Conservation (phyloP, 1,284 basidiomycete species). For the Cutaneotrichosporon sp. region DNA sequence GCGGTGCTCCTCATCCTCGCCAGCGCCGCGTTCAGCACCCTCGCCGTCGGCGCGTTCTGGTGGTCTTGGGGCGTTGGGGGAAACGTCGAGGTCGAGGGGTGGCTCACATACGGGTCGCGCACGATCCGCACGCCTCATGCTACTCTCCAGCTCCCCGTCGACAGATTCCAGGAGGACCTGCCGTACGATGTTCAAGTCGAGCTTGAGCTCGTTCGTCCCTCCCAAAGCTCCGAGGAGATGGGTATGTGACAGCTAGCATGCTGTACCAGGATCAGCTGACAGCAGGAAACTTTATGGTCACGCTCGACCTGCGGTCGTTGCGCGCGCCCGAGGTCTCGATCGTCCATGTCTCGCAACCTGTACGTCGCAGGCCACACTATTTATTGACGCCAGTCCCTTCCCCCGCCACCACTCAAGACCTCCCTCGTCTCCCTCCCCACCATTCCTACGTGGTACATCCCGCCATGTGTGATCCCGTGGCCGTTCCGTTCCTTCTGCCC, state of each 20-base stretch:
- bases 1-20: constrained; percentile 38
- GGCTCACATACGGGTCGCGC: constrained; percentile 46
- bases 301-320: constrained; percentile 43
- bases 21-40: constrained; percentile 42
- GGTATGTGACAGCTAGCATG: constrained; percentile 28
- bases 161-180: constrained; percentile 49
- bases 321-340: constrained; percentile 31
- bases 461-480: constrained; percentile 48
- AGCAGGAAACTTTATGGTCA: constrained; percentile 53
- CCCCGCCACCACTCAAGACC: constrained; percentile 38
- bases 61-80: constrained; percentile 50
- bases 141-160: constrained; percentile 35
- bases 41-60: constrained; percentile 52
- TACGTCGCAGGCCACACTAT: constrained; percentile 23
- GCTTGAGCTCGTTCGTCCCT: constrained; percentile 51
- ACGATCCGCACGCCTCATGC: constrained; percentile 46
- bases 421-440: constrained; percentile 31
- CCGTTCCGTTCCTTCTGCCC: constrained; percentile 48
- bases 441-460: constrained; percentile 33
- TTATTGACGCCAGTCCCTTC: constrained; percentile 38
- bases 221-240: constrained; percentile 34
- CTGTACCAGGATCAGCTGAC: not conserved
- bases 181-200: constrained; percentile 52
- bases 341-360: constrained; percentile 46
- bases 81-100: constrained; percentile 50